Base-by-base conservation (phyloP, 371 early-diverging fungal genomes). In the Rhizopus microsporus region DNA sequence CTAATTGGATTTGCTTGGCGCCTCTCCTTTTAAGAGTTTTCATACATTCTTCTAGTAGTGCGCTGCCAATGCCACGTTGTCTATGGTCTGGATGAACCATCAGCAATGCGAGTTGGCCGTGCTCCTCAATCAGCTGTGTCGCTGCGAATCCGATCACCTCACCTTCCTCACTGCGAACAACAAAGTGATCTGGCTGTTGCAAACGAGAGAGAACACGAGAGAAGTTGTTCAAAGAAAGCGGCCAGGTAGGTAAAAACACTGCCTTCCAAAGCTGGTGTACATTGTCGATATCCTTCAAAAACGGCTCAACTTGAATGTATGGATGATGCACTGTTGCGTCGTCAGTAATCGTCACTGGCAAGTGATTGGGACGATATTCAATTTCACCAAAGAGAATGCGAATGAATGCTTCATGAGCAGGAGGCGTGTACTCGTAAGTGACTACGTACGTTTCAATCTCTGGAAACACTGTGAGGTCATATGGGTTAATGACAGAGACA, bases 351-450 rank as follows among this genome's bases (percentile, higher is more conserved):
- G 72, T 70, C 1, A 79, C 62, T 8, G 80, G 80, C 7, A 80
- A 56, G 7, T 39, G 34, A 29, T 65, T 74, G 13, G 35, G 7
- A 2, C 64, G 31, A n/a, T 44, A 8, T 8, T 40, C 10, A 7
- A 68, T 72, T 45, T 77, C 77, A 7, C 77, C 77, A 67, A 80
- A 73, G 10, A 80, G 33, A 4, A 64, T 8, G 13, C 62, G 59
- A n/a, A 75, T 62, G 29, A 65, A 65, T 1, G 80, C 71, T 56
- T 80, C 75, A 31, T 71, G 70, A 0, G 80, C 80, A 35, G 80
- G 75, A 13, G 77, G 75, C 1, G 77, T 73, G 40, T 77, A 77
- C 46, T 80, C 80, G 55, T 71, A 80, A 0, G 80, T 72, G 17
- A 75, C 75, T 6, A 75, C 16, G 31, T 71, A 77, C 9, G 80